Conservation (phyloP, 2,329 filamentous ascomycete genomes). For the Neodidymelliopsis sp. region DNA sequence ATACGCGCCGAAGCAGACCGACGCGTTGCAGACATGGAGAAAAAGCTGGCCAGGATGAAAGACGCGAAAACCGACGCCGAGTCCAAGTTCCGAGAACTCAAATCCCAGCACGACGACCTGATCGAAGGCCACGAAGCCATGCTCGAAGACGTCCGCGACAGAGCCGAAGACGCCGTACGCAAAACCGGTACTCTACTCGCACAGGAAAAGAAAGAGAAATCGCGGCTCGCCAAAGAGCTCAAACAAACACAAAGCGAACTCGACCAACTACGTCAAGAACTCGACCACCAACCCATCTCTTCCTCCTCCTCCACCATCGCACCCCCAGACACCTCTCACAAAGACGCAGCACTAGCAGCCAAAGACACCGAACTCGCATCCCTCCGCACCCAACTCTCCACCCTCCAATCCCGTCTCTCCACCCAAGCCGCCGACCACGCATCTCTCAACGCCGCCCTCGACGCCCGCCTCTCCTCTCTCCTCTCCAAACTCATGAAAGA, state of each 20-base stretch:
- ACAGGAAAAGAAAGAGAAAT: constrained; percentile 45
- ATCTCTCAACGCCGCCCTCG: constrained; percentile 43
- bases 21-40: constrained; percentile 39
- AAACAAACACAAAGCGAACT: constrained; percentile 32
- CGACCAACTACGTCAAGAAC: constrained; percentile 34
- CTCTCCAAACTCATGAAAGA: constrained; percentile 43
- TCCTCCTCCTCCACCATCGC: constrained; percentile 20
- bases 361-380: constrained; percentile 8
- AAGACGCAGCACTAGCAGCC: constrained; percentile 21
- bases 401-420: constrained; percentile 29
- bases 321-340: constrained; percentile 19
- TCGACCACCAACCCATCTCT: constrained; percentile 36
- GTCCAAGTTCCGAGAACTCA: constrained; percentile 33
- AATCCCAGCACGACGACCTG: constrained; percentile 36
- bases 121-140: constrained; percentile 37
- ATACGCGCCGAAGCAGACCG: constrained; percentile 37
- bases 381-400: constrained; percentile 21
- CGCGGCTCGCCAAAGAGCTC: constrained; percentile 35
- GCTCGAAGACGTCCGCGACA: constrained; percentile 41
- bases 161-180: constrained; percentile 46
- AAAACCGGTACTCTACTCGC: constrained; percentile 43
- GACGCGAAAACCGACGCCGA: constrained; percentile 38
- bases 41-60: constrained; percentile 38
- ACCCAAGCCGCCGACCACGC: constrained; percentile 35
- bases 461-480: constrained; percentile 40